phyloP scores from a whole-genome alignment of 345 rosid genomes.

The Euphorbia lathyris region DNA sequence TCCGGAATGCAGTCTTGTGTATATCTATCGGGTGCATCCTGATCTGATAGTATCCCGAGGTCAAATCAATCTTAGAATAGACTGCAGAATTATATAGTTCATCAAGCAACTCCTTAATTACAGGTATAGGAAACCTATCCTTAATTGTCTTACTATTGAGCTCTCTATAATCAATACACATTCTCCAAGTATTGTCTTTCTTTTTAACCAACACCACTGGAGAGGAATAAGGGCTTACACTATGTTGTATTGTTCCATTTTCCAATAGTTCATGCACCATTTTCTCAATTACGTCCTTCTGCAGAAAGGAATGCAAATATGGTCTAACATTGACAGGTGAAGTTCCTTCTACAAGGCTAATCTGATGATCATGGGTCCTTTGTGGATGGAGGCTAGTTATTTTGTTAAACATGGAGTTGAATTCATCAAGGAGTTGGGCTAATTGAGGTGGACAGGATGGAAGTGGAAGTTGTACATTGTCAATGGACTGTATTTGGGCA shows the following conservation, averaged over 20 bases:
- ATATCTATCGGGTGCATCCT: neutral
- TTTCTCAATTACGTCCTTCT: too few species aligned
- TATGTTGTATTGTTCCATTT: too few species aligned
- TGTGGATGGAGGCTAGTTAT: neutral
- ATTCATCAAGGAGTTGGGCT: neutral
- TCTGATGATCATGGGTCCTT: neutral
- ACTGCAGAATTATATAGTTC: neutral
- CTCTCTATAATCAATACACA: too few species aligned
- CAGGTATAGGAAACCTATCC: too few species aligned
- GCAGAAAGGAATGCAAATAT: neutral
- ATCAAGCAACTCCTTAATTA: too few species aligned
- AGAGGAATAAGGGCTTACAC: neutral
- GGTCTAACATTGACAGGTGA: neutral
- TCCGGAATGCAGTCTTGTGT: neutral
- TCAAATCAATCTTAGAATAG: neutral
- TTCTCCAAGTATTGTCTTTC: neutral
- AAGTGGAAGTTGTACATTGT: too few species aligned
- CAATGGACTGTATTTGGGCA: too few species aligned
- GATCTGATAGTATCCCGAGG: neutral
- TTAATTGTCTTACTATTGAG: neutral
- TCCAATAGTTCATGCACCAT: too few species aligned
- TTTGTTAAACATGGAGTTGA: too few species aligned
- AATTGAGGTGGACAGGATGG: neutral
- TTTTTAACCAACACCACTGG: constrained; percentile 7
- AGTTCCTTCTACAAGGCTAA: neutral